Conservation (phyloP, 2,329 filamentous ascomycete species). For the Aureobasidium sp. region DNA sequence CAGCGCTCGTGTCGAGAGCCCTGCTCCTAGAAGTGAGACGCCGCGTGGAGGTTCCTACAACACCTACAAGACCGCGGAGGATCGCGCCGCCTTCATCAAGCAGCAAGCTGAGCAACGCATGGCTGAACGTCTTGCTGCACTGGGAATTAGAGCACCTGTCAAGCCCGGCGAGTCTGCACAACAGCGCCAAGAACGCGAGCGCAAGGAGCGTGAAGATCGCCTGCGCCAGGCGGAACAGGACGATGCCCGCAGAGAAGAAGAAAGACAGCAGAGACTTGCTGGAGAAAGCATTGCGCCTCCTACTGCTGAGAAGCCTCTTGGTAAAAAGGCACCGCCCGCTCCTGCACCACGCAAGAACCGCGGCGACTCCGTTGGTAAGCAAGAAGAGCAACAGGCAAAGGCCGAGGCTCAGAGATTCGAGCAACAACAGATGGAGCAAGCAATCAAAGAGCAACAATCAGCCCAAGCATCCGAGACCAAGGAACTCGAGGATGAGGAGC, state of each 20-base stretch:
- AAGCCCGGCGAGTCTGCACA: constrained; percentile 71
- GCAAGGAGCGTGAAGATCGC: constrained; percentile 78
- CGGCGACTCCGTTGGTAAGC: constrained; percentile 51
- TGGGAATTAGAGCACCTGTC: constrained; percentile 77
- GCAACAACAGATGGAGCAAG: constrained; percentile 45
- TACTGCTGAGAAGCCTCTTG: constrained; percentile 34
- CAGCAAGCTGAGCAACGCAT: constrained; percentile 96
- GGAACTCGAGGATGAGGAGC: constrained; percentile 71
- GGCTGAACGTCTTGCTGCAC: constrained; percentile 87
- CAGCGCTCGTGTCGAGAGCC: constrained; percentile 26
- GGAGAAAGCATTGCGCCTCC: constrained; percentile 66
- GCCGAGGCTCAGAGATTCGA: constrained; percentile 57
- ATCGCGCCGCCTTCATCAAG: constrained; percentile 91
- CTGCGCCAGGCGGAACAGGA: constrained; percentile 88
- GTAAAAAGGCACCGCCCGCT: constrained; percentile 54
- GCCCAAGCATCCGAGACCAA: constrained; percentile 66
- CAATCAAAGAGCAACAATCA: constrained; percentile 62
- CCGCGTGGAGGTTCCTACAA: constrained; percentile 51
- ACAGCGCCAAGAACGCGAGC: constrained; percentile 83
- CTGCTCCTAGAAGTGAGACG: constrained; percentile 20
- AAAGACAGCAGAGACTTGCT: constrained; percentile 74
- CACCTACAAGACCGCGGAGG: constrained; percentile 83
- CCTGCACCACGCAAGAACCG: constrained; percentile 63
- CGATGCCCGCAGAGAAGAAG: constrained; percentile 78
- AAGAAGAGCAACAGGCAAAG: constrained; percentile 40